Percentiles rank a stretch among this genome's conserved stretches.
Conservation (phyloP, 139 green algal genomes). For the Coelastrella sp. region DNA sequence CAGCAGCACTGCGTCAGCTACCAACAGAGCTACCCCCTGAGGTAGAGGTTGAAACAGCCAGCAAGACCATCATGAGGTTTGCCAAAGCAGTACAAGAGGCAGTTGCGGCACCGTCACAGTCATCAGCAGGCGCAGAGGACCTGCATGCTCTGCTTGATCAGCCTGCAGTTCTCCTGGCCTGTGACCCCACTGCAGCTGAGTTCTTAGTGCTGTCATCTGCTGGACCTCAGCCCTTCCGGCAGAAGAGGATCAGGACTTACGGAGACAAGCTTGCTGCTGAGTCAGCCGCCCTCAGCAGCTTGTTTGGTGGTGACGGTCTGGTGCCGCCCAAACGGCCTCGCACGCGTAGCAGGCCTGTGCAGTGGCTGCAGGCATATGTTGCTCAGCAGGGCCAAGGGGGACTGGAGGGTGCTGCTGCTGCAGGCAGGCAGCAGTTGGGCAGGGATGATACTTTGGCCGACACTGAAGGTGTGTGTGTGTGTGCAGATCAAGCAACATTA, state of each 20-base stretch:
- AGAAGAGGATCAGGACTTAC: not conserved
- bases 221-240: not conserved
- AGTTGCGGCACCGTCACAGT: not conserved
- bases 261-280: not conserved
- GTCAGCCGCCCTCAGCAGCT: not conserved
- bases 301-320: constrained; percentile 20
- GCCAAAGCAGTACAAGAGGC: not conserved
- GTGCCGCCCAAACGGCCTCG: not conserved
- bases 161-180: not conserved
- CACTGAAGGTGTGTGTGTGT: too few species aligned
- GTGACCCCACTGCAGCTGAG: not conserved
- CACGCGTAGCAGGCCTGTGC: not conserved
- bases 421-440: not conserved
- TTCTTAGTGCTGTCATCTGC: not conserved
- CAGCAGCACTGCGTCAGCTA: not conserved
- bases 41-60: not conserved
- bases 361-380: not conserved
- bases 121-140: not conserved
- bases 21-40: not conserved
- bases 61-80: constrained; percentile 3
- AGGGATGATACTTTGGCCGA: not conserved
- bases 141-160: not conserved
- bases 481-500: too few species aligned
- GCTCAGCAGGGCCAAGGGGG: not conserved
- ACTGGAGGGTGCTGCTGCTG: not conserved